These are phyloP conservation scores for Xerocomellus chrysenteron DNA, from an alignment of 768 basidiomycete species.

Conservation along the genomic window DNA sequence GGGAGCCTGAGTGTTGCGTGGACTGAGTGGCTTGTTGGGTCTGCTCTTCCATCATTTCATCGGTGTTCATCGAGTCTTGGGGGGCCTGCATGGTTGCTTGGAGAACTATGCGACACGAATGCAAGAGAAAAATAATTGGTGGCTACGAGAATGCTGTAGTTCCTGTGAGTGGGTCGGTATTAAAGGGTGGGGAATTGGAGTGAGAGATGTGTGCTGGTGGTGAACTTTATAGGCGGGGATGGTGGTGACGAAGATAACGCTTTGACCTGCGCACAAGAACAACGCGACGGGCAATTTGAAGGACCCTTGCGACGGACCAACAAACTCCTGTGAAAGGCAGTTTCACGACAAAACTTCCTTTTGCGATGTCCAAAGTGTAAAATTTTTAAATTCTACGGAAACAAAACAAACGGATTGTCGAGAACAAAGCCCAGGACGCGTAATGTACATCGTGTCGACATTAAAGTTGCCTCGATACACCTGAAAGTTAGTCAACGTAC, in stretches of 20 bases:
- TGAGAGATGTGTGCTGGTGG: neutral
- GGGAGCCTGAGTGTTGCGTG: slow-evolving; percentile 37
- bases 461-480: slow-evolving; percentile 21
- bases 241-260: neutral
- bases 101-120: neutral
- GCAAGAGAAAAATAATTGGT: neutral
- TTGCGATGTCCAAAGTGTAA: neutral
- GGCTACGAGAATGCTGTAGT: neutral
- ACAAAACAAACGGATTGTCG: neutral
- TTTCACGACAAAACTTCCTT: slow-evolving; percentile 8
- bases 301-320: slow-evolving; percentile 6
- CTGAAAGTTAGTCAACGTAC: slow-evolving; percentile 3
- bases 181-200: neutral
- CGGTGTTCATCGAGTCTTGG: slow-evolving; percentile 25
- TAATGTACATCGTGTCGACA: slow-evolving; percentile 3
- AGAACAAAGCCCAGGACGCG: slow-evolving; percentile 1
- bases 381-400: slow-evolving; percentile 10
- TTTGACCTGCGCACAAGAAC: slow-evolving; percentile 18
- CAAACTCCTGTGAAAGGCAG: slow-evolving; percentile 19
- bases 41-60: slow-evolving; percentile 31
- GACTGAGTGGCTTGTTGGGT: slow-evolving; percentile 42
- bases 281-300: slow-evolving; percentile 8
- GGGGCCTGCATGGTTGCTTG: slow-evolving; percentile 14
- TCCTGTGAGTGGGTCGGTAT: neutral
- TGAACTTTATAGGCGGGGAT: slow-evolving; percentile 20